Evolutionary conservation across 1,284 basidiomycete genomes (phyloP), one percentile per base, ranked within the genome.

Genomic region (Ganoderma meredithae): DNA sequence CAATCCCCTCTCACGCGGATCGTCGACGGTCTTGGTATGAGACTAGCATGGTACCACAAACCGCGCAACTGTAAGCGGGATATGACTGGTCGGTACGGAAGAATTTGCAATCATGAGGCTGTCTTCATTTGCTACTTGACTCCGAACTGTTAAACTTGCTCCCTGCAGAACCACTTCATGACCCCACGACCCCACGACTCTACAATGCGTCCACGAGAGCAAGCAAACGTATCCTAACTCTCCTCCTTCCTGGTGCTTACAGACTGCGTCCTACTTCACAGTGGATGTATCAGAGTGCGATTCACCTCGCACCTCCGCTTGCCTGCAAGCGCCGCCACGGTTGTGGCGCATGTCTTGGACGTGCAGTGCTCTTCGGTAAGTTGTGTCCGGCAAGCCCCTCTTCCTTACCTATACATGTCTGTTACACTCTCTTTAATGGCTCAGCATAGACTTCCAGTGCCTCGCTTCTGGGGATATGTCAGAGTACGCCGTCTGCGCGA

Each of bases 311-410:
- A 79, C 77, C 63, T 36, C 33, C 4, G 33, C 33, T 36, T 79
- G 76, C 67, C 75, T 74, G 69, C 60, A n/a, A 79, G 75, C 75
- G 44, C 77, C 78, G 39, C 74, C 74, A 65, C 72, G 73, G 39
- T 61, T 70, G 5, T 76, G 75, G 40, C 74, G 75, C 9, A 76
- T 79, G 62, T 69, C 58, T 9, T 70, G 2, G 63, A 40, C 25
- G 77, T 70, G 56, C 71, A 69, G 12, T 69, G 63, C 68, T 76
- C 76, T 1, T 74, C 76, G 9, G 74, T 63, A 10, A 10, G 68
- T 65, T 7, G 72, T 63, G 61, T 70, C 73, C 59, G 60, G 70
- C 49, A 76, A n/a, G 3, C 77, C 60, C 44, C 74, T 74, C n/a
- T 76, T 68, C 17, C 74, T 71, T 56, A 76, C 76, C 78, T 53